These are phyloP conservation scores for Myotisia sp. DNA, from an alignment of 2,329 filamentous ascomycete species.

Conservation along the genomic window DNA sequence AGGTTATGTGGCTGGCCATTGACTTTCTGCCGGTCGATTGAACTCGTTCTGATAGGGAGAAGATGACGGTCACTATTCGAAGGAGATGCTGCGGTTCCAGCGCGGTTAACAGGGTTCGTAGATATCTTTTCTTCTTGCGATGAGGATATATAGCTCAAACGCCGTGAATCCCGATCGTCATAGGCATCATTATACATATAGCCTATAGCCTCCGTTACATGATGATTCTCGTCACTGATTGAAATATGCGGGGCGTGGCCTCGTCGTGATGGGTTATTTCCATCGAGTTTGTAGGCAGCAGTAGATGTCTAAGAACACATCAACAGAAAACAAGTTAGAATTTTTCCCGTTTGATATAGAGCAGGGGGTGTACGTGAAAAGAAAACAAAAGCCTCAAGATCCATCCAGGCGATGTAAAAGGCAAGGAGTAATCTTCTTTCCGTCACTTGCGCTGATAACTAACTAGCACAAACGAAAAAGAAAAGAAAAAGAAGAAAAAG, in stretches of 20 bases:
- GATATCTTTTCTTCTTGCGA: slow-evolving; percentile 32
- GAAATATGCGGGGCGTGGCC: slow-evolving; percentile 49
- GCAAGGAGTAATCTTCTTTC: too few relatives aligned
- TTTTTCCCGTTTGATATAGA: too few relatives aligned
- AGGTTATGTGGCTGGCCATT: slow-evolving; percentile 19
- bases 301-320: slow-evolving; percentile 1
- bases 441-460: too few relatives aligned
- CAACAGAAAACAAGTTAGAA: too few relatives aligned
- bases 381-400: too few relatives aligned
- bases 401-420: too few relatives aligned
- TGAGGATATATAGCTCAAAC: slow-evolving; percentile 57
- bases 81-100: slow-evolving; percentile 17
- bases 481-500: neutral
- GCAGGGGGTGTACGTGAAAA: too few relatives aligned
- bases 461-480: too few relatives aligned
- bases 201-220: slow-evolving; percentile 87
- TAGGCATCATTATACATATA: slow-evolving; percentile 71
- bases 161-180: slow-evolving; percentile 41
- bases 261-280: too few relatives aligned
- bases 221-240: slow-evolving; percentile 79
- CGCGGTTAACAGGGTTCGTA: slow-evolving; percentile 22
- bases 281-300: slow-evolving; percentile 1
- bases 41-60: slow-evolving; percentile 11
- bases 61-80: slow-evolving; percentile 14
- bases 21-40: slow-evolving; percentile 22